Evolutionary conservation across 345 rosid species (phyloP).

Genomic region (Citrus sp.): DNA sequence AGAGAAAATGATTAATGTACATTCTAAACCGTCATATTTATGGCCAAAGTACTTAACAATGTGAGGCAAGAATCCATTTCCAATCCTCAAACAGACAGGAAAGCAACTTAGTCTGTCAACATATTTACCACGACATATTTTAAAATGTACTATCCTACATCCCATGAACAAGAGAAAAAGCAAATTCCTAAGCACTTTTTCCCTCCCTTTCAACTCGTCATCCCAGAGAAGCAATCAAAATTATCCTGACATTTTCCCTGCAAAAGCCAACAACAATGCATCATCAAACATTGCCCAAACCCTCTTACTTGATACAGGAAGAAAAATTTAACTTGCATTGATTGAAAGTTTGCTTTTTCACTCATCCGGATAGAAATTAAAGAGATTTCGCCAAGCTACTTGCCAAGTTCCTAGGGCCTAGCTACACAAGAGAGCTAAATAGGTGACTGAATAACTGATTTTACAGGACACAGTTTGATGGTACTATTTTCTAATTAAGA

Average conservation of each 20-base stretch:
- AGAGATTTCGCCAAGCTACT: not conserved
- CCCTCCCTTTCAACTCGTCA: not conserved
- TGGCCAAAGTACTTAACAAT: no score
- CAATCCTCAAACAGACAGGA: not conserved
- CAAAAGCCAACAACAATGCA: conserved; percentile 9
- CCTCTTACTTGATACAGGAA: no score
- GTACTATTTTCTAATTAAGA: not conserved
- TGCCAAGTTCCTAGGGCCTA: not conserved
- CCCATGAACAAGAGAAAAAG: not conserved
- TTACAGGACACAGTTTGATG: not conserved
- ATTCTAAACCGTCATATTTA: no score
- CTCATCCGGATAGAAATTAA: not conserved
- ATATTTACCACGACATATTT: conserved; percentile 10
- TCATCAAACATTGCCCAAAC: not conserved
- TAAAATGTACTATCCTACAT: not conserved
- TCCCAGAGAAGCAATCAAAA: not conserved
- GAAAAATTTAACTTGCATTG: not conserved
- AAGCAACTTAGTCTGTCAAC: not conserved
- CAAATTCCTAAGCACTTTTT: not conserved
- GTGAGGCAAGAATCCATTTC: not conserved
- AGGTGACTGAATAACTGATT: not conserved
- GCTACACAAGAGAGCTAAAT: not conserved
- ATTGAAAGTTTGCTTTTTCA: not conserved
- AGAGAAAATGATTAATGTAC: no score
- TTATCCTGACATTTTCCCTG: conserved; percentile 37